These are phyloP conservation scores for Cryptosporidium bovis DNA, from an alignment of 169 alveolate genomes.

Conservation along the genomic window DNA sequence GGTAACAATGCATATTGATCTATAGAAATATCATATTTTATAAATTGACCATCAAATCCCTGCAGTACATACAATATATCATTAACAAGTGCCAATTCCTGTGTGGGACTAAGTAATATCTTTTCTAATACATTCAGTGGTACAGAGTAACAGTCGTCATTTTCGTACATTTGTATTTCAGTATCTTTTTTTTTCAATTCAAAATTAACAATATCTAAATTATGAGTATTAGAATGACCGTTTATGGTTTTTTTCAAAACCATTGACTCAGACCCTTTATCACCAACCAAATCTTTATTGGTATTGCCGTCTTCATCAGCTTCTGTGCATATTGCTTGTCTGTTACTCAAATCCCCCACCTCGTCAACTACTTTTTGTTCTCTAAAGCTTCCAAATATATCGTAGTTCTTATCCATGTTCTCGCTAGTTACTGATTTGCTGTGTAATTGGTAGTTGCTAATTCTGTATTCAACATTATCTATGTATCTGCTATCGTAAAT, in stretches of 20 bases:
- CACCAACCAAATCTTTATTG: too few relatives aligned
- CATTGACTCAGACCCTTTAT: too few relatives aligned
- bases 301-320: too few relatives aligned
- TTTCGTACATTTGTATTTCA: neutral
- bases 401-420: too few relatives aligned
- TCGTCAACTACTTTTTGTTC: too few relatives aligned
- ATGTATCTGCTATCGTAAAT: too few relatives aligned
- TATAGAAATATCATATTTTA: slow-evolving; percentile 31
- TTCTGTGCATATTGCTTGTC: too few relatives aligned
- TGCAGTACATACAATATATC: slow-evolving; percentile 68
- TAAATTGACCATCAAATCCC: slow-evolving; percentile 56
- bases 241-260: neutral
- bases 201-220: neutral
- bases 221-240: neutral
- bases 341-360: too few relatives aligned
- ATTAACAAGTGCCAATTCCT: slow-evolving; percentile 63
- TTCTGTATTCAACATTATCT: too few relatives aligned
- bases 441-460: too few relatives aligned
- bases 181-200: neutral
- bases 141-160: slow-evolving; percentile 2
- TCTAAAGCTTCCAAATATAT: too few relatives aligned
- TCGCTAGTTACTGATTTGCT: too few relatives aligned
- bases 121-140: slow-evolving; percentile 55
- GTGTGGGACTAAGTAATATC: slow-evolving; percentile 44
- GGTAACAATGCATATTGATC: slow-evolving; percentile 33